phyloP scores from a whole-genome alignment of 495 filamentous ascomycete genomes.

The Delitschia confertaspora region DNA sequence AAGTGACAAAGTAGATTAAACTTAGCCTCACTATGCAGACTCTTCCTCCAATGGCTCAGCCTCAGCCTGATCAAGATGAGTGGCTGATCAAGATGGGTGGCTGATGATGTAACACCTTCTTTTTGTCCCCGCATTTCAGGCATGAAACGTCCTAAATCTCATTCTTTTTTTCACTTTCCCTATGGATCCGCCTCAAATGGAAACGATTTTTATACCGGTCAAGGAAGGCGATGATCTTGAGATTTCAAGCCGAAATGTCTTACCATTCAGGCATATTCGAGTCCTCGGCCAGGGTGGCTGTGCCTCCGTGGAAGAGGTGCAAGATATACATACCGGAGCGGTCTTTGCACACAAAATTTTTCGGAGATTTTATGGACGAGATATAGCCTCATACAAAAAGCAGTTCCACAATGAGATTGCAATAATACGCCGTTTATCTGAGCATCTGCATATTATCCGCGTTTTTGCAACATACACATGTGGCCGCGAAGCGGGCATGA shows the following conservation, averaged over 20 bases:
- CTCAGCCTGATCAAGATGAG: no score
- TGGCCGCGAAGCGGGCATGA: not conserved
- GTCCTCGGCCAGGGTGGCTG: not conserved
- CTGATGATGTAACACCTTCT: no score
- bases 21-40: no score
- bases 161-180: no score
- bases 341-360: conserved; percentile 5
- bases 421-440: not conserved
- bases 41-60: no score
- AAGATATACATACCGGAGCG: conserved; percentile 1
- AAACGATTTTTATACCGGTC: no score
- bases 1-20: no score
- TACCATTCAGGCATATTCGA: not conserved
- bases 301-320: not conserved
- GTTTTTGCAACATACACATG: conserved; percentile 8
- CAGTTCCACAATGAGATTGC: conserved; percentile 4
- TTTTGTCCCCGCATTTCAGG: no score
- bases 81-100: no score
- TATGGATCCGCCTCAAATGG: no score
- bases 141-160: no score
- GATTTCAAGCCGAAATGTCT: not conserved
- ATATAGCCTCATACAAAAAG: not conserved
- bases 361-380: not conserved
- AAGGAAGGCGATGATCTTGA: conserved; percentile 5
- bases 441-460: conserved; percentile 5